Conservation (phyloP, 768 basidiomycete species). For the Tricholoma sp. region DNA sequence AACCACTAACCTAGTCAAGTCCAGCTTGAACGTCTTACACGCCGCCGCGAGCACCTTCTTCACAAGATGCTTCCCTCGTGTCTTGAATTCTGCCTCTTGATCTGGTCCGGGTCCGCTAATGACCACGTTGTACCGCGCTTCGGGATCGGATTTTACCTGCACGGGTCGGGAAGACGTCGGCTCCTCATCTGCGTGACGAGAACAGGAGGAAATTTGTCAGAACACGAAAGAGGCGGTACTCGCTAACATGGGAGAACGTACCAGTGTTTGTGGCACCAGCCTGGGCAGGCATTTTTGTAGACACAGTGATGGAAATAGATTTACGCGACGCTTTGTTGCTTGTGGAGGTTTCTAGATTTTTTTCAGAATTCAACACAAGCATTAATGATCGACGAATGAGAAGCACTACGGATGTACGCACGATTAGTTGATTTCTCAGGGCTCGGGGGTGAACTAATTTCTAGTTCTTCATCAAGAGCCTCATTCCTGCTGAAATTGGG, state of each 20-base stretch:
- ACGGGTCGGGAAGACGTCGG: background rate
- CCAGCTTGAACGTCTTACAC: background rate
- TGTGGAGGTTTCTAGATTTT: background rate
- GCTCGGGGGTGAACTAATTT: background rate
- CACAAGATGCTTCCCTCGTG: slow-evolving; percentile 1
- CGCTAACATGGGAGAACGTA: background rate
- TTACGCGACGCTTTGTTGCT: background rate
- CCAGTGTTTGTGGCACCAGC: background rate
- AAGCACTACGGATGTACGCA: background rate
- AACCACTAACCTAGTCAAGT: background rate
- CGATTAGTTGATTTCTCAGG: background rate
- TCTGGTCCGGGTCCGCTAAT: background rate
- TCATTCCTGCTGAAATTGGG: background rate
- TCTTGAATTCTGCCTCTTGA: slow-evolving; percentile 3
- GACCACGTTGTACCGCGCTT: slow-evolving; percentile 1
- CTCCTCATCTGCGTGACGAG: background rate
- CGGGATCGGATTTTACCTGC: background rate
- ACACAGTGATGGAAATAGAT: background rate
- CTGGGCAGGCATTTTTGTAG: background rate
- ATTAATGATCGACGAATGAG: background rate
- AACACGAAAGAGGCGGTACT: no score
- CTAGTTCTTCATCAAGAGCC: background rate
- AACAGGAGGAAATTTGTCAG: background rate
- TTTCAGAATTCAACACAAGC: background rate
- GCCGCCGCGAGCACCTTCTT: slow-evolving; percentile 2